Evolutionary conservation across 345 rosid genomes (phyloP), one percentile per base, ranked within the genome.

Genomic region (Lagerstroemia speciosa): DNA sequence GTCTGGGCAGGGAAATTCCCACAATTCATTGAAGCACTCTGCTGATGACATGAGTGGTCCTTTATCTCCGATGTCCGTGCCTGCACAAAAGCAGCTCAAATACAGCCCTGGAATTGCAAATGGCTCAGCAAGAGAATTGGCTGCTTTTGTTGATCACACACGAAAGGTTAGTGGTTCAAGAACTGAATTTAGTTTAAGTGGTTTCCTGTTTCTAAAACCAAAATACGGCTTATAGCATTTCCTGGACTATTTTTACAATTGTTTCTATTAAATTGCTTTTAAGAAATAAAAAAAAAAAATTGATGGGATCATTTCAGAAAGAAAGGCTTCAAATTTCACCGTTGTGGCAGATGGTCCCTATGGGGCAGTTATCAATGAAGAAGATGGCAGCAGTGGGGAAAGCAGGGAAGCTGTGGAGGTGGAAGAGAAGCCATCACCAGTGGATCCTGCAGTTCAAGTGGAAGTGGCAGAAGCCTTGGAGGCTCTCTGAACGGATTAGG

Each of bases 381-480:
- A 94, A 80, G 79, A 74, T 86, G 76, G 84, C 88, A 60, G 84
- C 81, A 24, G 72, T 83, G 32, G 91, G 95, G 62, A 82, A 88
- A 76, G 85, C 91, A 73, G 98, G 97, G 71, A 94, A 86, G 76
- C 83, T 94, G 64, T 91, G 99, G 99, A 91, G 99, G 83, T 94
- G 99, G 99, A 94, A 94, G 80, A 89, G 99, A 82, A 88, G 99
- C 74, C 99, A 94, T 81, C 98, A 91, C 75, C 95, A 88, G 64
- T 94, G 99, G 98, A 91, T 88, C 43, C 76, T 94, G 78, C 99
- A 94, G 69, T 94, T 89, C 84, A 94, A 94, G 77, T 94, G 96
- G 95, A 94, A 94, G 79, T 94, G 99, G 99, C 99, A 94, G 79
- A 94, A 94, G 80, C 99, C 99, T 64, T 94, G 99, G 99, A 89